Percentiles rank a stretch among this genome's conserved stretches.
These are phyloP conservation scores for Chlorella sp. DNA, from an alignment of 139 green algal species.

Conservation along the genomic window DNA sequence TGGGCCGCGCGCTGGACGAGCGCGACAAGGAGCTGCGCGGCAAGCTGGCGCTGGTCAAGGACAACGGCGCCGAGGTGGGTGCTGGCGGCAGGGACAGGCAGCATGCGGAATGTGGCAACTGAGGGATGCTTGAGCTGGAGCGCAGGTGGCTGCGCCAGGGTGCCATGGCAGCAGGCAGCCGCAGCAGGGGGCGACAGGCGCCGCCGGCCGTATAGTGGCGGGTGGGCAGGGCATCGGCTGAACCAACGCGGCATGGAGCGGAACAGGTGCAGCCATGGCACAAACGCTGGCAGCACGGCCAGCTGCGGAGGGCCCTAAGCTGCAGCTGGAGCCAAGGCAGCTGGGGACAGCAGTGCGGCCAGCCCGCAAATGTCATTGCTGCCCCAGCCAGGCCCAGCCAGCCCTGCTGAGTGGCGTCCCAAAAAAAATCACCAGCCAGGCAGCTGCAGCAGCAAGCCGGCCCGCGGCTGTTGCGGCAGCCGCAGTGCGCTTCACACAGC, in stretches of 20 bases:
- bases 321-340: no score
- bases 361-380: no score
- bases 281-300: background rate
- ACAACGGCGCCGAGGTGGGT: conserved; percentile 53
- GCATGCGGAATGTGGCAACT: background rate
- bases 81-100: background rate
- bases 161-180: background rate
- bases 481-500: background rate
- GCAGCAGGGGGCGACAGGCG: background rate
- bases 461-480: no score
- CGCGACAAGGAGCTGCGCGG: conserved; percentile 77
- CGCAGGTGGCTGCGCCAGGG: background rate
- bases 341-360: no score
- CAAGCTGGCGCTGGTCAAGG: conserved; percentile 85
- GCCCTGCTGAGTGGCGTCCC: no score
- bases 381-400: no score
- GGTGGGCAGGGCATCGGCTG: no score
- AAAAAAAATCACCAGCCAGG: no score
- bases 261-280: background rate
- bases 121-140: background rate
- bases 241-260: background rate
- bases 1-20: conserved; percentile 88
- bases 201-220: no score
- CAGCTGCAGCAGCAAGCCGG: no score
- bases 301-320: background rate